These are phyloP conservation scores for Gossypium trilobum DNA, from an alignment of 441 rosid genomes.

Conservation along the genomic window DNA sequence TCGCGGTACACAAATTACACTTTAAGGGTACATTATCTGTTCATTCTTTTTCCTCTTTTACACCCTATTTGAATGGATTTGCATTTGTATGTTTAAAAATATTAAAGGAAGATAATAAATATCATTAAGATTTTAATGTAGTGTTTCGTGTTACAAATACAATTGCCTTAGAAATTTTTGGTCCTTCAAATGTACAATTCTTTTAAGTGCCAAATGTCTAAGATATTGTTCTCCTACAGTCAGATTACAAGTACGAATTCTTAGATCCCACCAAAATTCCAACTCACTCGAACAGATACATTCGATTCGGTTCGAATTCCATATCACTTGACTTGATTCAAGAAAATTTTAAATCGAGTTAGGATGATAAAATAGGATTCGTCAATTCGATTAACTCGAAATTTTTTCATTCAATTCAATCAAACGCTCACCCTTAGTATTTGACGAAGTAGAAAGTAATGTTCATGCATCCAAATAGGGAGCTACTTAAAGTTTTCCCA, in stretches of 20 bases:
- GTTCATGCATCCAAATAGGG: too few species aligned
- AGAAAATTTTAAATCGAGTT: too few species aligned
- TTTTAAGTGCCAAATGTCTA: neutral
- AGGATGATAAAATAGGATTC: too few species aligned
- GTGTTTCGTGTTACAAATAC: neutral
- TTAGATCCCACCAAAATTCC: conserved; percentile 61
- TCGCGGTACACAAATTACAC: conserved; percentile 85
- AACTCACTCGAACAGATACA: too few species aligned
- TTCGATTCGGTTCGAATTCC: too few species aligned
- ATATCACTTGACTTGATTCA: too few species aligned
- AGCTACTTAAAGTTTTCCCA: too few species aligned
- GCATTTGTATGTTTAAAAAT: neutral
- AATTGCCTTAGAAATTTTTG: neutral
- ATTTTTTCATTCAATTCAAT: too few species aligned
- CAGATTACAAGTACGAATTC: conserved; percentile 85
- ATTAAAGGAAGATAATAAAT: neutral
- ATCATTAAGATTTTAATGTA: neutral
- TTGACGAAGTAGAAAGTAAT: too few species aligned
- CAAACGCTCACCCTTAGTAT: too few species aligned
- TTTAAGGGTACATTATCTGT: conserved; percentile 50
- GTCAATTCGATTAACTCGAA: too few species aligned
- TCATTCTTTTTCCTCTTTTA: neutral
- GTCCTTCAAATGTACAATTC: neutral
- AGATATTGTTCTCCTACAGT: conserved; percentile 31
- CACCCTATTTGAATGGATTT: neutral